Evolutionary conservation across 129 eudicot species (phyloP).

Genomic region (Artemisia annua): DNA sequence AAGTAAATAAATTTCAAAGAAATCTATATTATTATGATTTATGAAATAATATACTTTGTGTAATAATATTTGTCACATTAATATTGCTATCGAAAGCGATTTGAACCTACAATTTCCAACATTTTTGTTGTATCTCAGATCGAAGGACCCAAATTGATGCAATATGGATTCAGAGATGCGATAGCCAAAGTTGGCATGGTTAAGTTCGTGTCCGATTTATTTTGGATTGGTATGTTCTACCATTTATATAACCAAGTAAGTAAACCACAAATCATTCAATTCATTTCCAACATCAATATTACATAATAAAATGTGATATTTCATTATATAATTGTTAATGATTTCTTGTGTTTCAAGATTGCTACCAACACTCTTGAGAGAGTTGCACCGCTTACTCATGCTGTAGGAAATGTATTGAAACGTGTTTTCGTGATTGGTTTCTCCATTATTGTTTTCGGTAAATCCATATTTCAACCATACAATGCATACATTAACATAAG

Average conservation of each 20-base stretch:
- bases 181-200: slow-evolving; percentile 57
- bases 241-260: slow-evolving; percentile 65
- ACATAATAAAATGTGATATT: not conserved
- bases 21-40: no score
- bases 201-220: slow-evolving; percentile 53
- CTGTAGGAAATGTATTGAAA: slow-evolving; percentile 64
- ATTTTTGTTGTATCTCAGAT: slow-evolving; percentile 29
- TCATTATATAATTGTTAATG: not conserved
- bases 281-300: not conserved
- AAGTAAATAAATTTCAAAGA: no score
- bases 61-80: no score
- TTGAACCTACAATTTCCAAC: not conserved
- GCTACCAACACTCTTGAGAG: slow-evolving; percentile 62
- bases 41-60: no score
- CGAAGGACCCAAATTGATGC: slow-evolving; percentile 61
- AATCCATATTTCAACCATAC: not conserved
- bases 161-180: slow-evolving; percentile 55
- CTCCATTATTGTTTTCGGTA: slow-evolving; percentile 63
- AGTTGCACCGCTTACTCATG: slow-evolving; percentile 68
- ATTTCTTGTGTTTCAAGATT: slow-evolving; percentile 31
- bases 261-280: not conserved
- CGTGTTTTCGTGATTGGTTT: slow-evolving; percentile 67
- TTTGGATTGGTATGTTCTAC: slow-evolving; percentile 67
- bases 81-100: not conserved
- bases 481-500: not conserved